Conservation (phyloP, 345 rosid species). For the Acer campestre region DNA sequence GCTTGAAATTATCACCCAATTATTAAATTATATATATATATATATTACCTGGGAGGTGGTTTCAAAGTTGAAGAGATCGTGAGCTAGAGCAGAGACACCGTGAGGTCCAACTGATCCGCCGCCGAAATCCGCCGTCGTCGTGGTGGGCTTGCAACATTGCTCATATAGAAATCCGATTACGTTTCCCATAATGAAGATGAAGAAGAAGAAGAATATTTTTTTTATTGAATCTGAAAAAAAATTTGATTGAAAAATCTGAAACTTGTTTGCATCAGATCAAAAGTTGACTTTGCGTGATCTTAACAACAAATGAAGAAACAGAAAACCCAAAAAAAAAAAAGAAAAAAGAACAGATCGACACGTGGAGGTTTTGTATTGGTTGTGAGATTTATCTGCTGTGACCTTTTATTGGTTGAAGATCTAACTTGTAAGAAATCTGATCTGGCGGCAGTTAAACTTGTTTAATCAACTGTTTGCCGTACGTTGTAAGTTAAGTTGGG, state of each 20-base stretch:
- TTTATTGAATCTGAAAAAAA: neutral
- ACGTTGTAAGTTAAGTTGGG: neutral
- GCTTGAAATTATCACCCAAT: neutral
- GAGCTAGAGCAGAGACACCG: constrained; percentile 82
- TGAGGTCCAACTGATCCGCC: constrained; percentile 44
- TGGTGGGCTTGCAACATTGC: constrained; percentile 44
- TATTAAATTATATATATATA: too few relatives aligned
- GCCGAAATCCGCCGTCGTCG: constrained; percentile 30
- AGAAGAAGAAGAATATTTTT: neutral
- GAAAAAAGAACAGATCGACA: neutral
- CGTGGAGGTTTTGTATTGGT: neutral
- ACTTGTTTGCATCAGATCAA: too few relatives aligned
- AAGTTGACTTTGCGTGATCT: neutral
- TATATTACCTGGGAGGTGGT: constrained; percentile 67
- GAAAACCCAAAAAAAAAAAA: neutral
- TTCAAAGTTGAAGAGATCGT: constrained; percentile 71
- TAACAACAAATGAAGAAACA: neutral
- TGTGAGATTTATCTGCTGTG: neutral
- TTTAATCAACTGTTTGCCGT: neutral
- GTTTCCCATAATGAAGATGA: constrained; percentile 50
- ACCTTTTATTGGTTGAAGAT: neutral
- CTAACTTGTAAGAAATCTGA: neutral
- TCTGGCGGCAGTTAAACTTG: neutral
- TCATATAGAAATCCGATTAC: constrained; percentile 49
- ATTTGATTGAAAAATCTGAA: neutral